Conservation (phyloP, 176 grass and related monocot genomes). For the Aegilops sharonensis region DNA sequence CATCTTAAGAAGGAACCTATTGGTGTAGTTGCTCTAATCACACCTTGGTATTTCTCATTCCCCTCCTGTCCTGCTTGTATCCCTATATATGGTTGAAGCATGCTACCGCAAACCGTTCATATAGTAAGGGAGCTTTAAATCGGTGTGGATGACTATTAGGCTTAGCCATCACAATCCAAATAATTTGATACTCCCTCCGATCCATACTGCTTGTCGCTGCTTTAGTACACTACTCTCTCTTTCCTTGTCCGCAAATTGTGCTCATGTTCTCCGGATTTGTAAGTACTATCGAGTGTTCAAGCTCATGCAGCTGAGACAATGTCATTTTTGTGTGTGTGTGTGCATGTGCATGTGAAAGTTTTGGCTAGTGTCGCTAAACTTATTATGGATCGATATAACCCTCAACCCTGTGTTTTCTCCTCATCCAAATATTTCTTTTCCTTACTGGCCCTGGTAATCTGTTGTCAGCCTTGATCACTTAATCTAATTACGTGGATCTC, state of each 20-base stretch:
- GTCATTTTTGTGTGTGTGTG: neutral
- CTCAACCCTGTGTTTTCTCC: neutral
- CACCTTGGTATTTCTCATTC: constrained; percentile 73
- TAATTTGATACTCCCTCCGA: neutral
- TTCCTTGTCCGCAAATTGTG: neutral
- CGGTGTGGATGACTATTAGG: neutral
- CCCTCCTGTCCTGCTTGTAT: neutral
- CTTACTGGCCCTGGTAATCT: neutral
- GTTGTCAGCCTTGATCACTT: constrained; percentile 11
- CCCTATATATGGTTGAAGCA: neutral
- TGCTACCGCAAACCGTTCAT: neutral
- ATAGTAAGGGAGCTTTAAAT: neutral
- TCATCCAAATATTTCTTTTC: neutral
- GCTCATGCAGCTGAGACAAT: neutral
- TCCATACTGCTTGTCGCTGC: too few species aligned
- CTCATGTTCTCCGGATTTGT: neutral
- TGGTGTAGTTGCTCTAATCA: constrained; percentile 92
- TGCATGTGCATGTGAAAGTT: neutral
- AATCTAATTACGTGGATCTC: neutral
- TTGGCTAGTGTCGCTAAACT: neutral
- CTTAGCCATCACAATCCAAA: neutral
- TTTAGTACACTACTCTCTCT: neutral
- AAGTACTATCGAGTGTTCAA: constrained; percentile 8
- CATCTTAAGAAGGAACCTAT: constrained; percentile 85
- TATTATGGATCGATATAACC: neutral